Percentiles rank a stretch among this genome's conserved stretches.
Evolutionary conservation across 108 stramenopile genomes (phyloP).

Genomic region (Licmophora abbreviata): DNA sequence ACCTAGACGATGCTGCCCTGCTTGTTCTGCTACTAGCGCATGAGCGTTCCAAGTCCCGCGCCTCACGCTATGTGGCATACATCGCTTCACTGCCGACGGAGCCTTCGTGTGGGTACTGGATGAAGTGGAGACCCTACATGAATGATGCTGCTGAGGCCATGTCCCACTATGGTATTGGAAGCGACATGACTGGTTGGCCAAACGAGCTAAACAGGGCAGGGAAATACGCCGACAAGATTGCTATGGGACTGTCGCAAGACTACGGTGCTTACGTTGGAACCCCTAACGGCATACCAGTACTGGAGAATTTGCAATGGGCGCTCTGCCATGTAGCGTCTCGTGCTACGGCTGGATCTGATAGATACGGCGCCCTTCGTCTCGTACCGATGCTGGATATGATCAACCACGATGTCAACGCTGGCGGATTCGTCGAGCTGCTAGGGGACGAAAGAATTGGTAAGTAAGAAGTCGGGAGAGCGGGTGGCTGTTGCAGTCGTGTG

Average conservation of each 20-base stretch:
- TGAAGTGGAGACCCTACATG: slow-evolving; percentile 39
- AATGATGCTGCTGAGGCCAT: slow-evolving; percentile 61
- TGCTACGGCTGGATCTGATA: slow-evolving; percentile 53
- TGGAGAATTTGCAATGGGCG: slow-evolving; percentile 62
- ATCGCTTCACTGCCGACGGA: slow-evolving; percentile 66
- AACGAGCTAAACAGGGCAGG: slow-evolving; percentile 60
- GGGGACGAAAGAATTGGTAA: slow-evolving; percentile 40
- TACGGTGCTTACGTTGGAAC: slow-evolving; percentile 31
- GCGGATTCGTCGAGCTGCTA: slow-evolving; percentile 59
- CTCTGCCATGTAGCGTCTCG: slow-evolving; percentile 76
- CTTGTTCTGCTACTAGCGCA: slow-evolving; percentile 14
- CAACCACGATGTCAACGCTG: slow-evolving; percentile 73
- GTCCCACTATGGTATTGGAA: slow-evolving; percentile 50
- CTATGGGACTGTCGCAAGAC: slow-evolving; percentile 17
- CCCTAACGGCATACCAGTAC: slow-evolving; percentile 20
- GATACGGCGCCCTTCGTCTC: slow-evolving; percentile 53
- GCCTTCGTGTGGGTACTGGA: slow-evolving; percentile 68
- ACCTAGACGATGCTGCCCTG: neutral
- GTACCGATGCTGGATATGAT: slow-evolving; percentile 75
- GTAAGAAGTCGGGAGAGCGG: slow-evolving; percentile 2
- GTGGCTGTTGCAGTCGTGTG: neutral
- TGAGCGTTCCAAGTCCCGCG: slow-evolving; percentile 54
- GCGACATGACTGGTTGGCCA: slow-evolving; percentile 69
- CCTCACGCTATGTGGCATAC: slow-evolving; percentile 65
- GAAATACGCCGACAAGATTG: slow-evolving; percentile 48